Conservation (phyloP, 495 filamentous ascomycete species). For the Talaromyces thailandensis region DNA sequence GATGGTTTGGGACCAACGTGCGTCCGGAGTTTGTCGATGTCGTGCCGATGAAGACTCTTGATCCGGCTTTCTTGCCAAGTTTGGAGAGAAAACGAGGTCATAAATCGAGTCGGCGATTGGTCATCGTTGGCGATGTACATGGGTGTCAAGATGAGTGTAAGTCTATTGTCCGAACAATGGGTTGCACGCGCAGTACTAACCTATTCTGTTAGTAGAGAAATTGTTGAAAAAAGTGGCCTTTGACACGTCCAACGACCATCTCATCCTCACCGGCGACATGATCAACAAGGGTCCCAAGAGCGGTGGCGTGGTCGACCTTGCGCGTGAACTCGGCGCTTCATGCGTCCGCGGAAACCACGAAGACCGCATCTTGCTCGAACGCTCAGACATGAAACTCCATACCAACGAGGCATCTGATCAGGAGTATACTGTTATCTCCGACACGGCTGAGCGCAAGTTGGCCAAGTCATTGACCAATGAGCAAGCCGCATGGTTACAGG, state of each 20-base stretch:
- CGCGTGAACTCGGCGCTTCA: slow-evolving; percentile 57
- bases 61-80: slow-evolving; percentile 25
- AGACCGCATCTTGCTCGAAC: slow-evolving; percentile 59
- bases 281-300: slow-evolving; percentile 87
- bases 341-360: slow-evolving; percentile 93
- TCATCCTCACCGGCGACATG: slow-evolving; percentile 77
- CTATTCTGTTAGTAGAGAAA: slow-evolving; percentile 37
- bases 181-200: not conserved
- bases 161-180: slow-evolving; percentile 12
- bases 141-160: slow-evolving; percentile 60
- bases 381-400: slow-evolving; percentile 28
- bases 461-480: slow-evolving; percentile 44
- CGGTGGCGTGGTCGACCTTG: slow-evolving; percentile 64
- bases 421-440: slow-evolving; percentile 11
- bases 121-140: slow-evolving; percentile 87
- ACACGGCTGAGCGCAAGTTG: slow-evolving; percentile 32
- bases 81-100: slow-evolving; percentile 5
- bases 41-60: slow-evolving; percentile 31
- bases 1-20: slow-evolving; percentile 41
- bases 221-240: slow-evolving; percentile 64
- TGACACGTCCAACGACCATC: slow-evolving; percentile 54
- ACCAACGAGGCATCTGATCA: slow-evolving; percentile 12
- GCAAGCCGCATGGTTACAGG: slow-evolving; percentile 61
- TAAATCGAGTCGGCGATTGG: slow-evolving; percentile 35
- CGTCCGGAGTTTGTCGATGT: slow-evolving; percentile 38